Base-by-base conservation (phyloP, 73 alveolate genomes). In the Stentor roeselii region DNA sequence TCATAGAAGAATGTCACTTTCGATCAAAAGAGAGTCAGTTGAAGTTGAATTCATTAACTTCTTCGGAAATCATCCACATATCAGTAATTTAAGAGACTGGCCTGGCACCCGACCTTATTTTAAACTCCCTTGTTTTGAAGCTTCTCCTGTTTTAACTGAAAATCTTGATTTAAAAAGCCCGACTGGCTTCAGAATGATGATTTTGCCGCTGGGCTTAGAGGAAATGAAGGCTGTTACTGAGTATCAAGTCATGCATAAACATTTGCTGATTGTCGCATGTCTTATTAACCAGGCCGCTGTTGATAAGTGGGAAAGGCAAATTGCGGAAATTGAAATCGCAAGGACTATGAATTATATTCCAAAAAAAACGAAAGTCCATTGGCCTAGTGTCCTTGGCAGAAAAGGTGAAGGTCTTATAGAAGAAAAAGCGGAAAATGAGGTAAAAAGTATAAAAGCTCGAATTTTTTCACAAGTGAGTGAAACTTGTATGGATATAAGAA, bases 201-300 rank as follows among this genome's bases (percentile, higher is more conserved):
- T 84, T 3, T 42, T 82, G 0, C 32, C 84, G 3, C 36, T 85
- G 75, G 96, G 96, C 11, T 60, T 91, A 39, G 96, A 91, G 84
- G 96, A 91, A 50, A 39, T 91, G 0, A 87, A 93, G 75, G 91
- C 92, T 3, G 84, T 88, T n/a, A 41, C 90, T 39, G 90, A 83
- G 31, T 86, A 86, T 40, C 59, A 86, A 60, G 14, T 86, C 3
- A 86, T 82, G 88, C 77, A 86, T 76, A 86, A 86, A 76, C 75
- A 86, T 38, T 83, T 86, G 3, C 42, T 86, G 34, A 86, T 82
- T 2, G 82, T 86, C 15, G 92, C 86, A 35, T 83, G 67, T 3
- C 78, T 76, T 39, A 60, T 59, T 75, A 86, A 86, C 40, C 82
- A 86, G 42, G 50, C 67, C 32, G 38, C 85, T 3, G 41, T 78